phyloP scores from a whole-genome alignment of 371 early-diverging fungal genomes.

The Lichtheimia ornata region DNA sequence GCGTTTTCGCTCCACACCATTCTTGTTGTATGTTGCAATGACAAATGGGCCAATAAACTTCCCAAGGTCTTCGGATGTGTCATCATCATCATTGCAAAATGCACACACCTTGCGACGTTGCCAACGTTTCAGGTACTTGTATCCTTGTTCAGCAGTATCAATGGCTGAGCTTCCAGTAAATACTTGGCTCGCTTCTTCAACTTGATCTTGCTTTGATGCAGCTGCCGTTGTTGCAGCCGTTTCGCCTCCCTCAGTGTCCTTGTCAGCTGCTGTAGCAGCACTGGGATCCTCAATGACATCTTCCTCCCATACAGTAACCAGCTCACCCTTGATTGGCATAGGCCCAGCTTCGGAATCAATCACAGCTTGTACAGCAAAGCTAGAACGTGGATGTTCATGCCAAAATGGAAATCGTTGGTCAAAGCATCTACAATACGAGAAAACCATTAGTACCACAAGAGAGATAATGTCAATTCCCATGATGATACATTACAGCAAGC shows the following conservation, averaged over 20 bases:
- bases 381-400: slow-evolving; percentile 78
- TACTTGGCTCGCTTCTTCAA: slow-evolving; percentile 36
- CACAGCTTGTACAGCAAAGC: slow-evolving; percentile 76
- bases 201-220: neutral
- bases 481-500: slow-evolving; percentile 42
- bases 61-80: slow-evolving; percentile 52
- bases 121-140: slow-evolving; percentile 53
- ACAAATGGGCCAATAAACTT: slow-evolving; percentile 64
- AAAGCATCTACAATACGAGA: slow-evolving; percentile 63
- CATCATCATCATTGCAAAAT: slow-evolving; percentile 78
- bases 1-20: slow-evolving; percentile 54
- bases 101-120: slow-evolving; percentile 64
- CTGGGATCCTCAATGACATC: slow-evolving; percentile 52
- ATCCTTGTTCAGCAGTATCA: slow-evolving; percentile 45
- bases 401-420: slow-evolving; percentile 69
- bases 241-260: neutral
- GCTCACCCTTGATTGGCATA: slow-evolving; percentile 57
- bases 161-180: slow-evolving; percentile 34
- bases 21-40: slow-evolving; percentile 39
- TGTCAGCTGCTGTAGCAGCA: neutral
- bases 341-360: slow-evolving; percentile 54
- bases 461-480: neutral
- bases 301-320: slow-evolving; percentile 64
- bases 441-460: neutral
- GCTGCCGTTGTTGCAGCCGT: slow-evolving; percentile 10